Conservation (phyloP, 306 rosid genomes). For the Senna tora region DNA sequence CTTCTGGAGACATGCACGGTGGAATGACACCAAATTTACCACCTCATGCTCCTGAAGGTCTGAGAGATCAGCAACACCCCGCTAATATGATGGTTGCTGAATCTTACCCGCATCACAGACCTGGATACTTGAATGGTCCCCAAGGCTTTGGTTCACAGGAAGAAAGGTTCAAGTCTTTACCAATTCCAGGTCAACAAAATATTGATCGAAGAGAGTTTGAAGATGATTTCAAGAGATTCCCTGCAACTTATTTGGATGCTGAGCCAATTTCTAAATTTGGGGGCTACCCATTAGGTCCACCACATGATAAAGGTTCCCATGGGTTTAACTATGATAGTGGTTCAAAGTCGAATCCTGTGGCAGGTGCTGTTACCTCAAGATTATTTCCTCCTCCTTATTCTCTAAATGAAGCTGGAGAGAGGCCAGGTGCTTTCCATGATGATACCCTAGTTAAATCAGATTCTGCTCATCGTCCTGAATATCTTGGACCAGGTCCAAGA, state of each 20-base stretch:
- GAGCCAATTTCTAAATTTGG: constrained; percentile 63
- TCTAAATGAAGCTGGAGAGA: constrained; percentile 54
- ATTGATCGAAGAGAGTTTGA: constrained; percentile 62
- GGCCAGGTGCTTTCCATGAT: constrained; percentile 55
- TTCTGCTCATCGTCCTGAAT: constrained; percentile 54
- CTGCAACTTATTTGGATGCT: constrained; percentile 61
- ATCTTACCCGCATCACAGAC: constrained; percentile 39
- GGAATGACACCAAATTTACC: constrained; percentile 52
- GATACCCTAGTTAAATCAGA: constrained; percentile 56
- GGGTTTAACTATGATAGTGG: constrained; percentile 30
- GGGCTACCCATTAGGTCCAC: constrained; percentile 54
- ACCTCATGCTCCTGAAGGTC: constrained; percentile 61
- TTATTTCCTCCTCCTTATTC: constrained; percentile 14
- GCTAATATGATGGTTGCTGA: constrained; percentile 40
- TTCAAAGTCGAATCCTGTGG: constrained; percentile 17
- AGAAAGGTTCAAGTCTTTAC: constrained; percentile 71
- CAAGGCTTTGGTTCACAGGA: constrained; percentile 60
- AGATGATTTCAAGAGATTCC: constrained; percentile 69
- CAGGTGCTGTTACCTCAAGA: constrained; percentile 17
- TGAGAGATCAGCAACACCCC: constrained; percentile 43
- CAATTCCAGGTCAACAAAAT: constrained; percentile 45
- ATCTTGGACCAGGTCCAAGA: constrained; percentile 61
- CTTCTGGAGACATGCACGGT: constrained; percentile 63
- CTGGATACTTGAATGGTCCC: constrained; percentile 44
- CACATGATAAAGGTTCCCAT: constrained; percentile 52